A percentile compares a stretch with the other conserved stretches of the same genome.
Conservation (phyloP, 2,329 filamentous ascomycete species). For the Myriangium duriaei region DNA sequence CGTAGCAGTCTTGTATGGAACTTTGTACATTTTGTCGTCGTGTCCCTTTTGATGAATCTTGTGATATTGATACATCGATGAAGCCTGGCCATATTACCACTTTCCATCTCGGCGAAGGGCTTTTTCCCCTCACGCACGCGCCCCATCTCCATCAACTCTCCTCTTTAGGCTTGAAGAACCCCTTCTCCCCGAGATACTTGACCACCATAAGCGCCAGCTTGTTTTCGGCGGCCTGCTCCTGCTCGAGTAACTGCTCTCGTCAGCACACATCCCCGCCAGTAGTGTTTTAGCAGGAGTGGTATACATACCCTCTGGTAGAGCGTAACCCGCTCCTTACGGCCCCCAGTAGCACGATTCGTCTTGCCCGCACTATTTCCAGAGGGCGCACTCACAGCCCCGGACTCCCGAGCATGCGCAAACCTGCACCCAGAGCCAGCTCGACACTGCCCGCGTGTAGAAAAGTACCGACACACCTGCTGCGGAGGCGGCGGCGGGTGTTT, state of each 20-base stretch:
- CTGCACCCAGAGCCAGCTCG: constrained; percentile 21
- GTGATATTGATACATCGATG: no score
- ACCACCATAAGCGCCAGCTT: constrained; percentile 32
- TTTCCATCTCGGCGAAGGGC: no score
- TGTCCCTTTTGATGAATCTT: no score
- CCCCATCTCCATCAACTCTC: no score
- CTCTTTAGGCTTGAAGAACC: constrained; percentile 23
- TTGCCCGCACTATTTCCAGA: constrained; percentile 1
- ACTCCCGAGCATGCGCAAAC: constrained; percentile 21
- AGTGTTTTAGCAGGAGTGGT: no score
- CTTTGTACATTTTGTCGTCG: no score
- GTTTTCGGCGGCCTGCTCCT: constrained; percentile 32
- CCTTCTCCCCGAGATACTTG: constrained; percentile 32
- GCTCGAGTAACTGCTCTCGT: constrained; percentile 25
- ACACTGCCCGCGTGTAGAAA: constrained; percentile 20
- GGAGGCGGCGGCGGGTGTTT: no score
- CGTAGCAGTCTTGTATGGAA: no score
- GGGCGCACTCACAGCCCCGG: no score
- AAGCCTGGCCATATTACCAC: no score
- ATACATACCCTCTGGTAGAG: constrained; percentile 13
- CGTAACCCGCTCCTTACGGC: constrained; percentile 10
- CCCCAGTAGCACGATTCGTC: constrained; percentile 9
- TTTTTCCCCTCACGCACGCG: no score
- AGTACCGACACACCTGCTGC: constrained; percentile 24
- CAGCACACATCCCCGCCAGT: no score